A percentile compares a stretch with the other conserved stretches of the same genome.
These are phyloP conservation scores for Russula sp. DNA, from an alignment of 768 basidiomycete genomes.

Conservation along the genomic window DNA sequence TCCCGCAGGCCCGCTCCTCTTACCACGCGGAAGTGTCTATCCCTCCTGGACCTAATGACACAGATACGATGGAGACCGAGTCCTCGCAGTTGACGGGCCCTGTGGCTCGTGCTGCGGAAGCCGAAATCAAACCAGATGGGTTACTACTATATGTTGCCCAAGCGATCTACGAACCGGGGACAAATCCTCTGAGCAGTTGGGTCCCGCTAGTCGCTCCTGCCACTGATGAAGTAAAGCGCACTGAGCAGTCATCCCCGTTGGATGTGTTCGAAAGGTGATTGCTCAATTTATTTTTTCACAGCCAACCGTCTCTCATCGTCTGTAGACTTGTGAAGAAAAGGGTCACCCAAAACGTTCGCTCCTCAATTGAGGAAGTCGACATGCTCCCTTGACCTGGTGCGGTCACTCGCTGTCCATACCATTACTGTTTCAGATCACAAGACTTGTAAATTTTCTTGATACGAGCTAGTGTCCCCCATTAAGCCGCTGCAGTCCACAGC, in stretches of 20 bases:
- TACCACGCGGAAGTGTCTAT: slow-evolving; percentile 44
- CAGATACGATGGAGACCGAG: slow-evolving; percentile 50
- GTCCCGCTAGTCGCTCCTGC: slow-evolving; percentile 38
- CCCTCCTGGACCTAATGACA: slow-evolving; percentile 29
- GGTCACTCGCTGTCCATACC: background rate
- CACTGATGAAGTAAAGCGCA: background rate
- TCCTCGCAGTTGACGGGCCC: slow-evolving; percentile 4
- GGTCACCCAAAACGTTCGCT: background rate
- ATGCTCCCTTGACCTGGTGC: slow-evolving; percentile 1
- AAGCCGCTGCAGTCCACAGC: background rate
- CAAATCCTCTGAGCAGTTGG: slow-evolving; percentile 76
- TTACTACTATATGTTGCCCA: slow-evolving; percentile 71
- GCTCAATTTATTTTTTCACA: background rate
- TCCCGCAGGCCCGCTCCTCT: slow-evolving; percentile 47
- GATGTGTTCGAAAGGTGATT: slow-evolving; percentile 23
- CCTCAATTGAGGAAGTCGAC: background rate
- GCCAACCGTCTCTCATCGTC: background rate
- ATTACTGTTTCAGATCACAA: background rate
- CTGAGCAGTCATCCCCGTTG: slow-evolving; percentile 9
- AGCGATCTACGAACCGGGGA: slow-evolving; percentile 75
- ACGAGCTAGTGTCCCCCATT: background rate
- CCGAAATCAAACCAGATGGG: slow-evolving; percentile 56
- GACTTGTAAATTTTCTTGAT: background rate
- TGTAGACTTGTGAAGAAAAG: slow-evolving; percentile 12
- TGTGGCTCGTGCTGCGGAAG: slow-evolving; percentile 27